Conservation (phyloP, 1,139 yeast genomes). For the Saccharomyces hybrid region DNA sequence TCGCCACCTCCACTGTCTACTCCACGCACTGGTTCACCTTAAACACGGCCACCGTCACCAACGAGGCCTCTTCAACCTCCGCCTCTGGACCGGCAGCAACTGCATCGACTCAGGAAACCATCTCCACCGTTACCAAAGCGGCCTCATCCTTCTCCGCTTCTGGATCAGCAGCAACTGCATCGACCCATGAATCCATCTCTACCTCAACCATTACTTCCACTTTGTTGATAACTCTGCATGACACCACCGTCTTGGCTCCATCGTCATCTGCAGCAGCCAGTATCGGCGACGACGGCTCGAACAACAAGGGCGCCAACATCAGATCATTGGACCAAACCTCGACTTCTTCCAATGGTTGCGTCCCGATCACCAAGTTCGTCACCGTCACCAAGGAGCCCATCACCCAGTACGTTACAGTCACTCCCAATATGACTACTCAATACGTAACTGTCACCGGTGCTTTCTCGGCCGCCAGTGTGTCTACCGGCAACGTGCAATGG, state of each 20-base stretch:
- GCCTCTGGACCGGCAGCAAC: neutral
- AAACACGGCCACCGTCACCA: neutral
- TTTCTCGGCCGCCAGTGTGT: neutral
- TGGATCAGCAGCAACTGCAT: neutral
- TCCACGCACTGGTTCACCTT: constrained; percentile 1
- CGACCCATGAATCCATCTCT: neutral
- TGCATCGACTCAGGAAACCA: neutral
- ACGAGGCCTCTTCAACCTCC: neutral
- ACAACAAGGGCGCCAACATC: constrained; percentile 12
- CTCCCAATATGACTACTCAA: constrained; percentile 7
- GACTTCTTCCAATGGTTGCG: constrained; percentile 13
- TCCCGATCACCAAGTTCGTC: constrained; percentile 13
- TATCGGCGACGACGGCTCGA: constrained; percentile 13
- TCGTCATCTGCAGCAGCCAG: constrained; percentile 5
- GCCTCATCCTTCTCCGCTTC: neutral
- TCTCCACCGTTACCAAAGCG: constrained; percentile 1
- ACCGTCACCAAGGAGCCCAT: constrained; percentile 16
- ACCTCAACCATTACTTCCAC: constrained; percentile 6
- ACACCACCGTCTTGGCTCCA: constrained; percentile 1
- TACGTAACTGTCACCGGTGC: constrained; percentile 12
- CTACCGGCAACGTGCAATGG: constrained; percentile 3
- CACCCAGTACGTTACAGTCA: constrained; percentile 14
- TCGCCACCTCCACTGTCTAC: constrained; percentile 4
- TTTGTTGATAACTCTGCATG: constrained; percentile 1
- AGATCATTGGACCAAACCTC: neutral